Base-by-base conservation (phyloP, 805 yeast genomes). In the Diddensiella caesifluorescens region DNA sequence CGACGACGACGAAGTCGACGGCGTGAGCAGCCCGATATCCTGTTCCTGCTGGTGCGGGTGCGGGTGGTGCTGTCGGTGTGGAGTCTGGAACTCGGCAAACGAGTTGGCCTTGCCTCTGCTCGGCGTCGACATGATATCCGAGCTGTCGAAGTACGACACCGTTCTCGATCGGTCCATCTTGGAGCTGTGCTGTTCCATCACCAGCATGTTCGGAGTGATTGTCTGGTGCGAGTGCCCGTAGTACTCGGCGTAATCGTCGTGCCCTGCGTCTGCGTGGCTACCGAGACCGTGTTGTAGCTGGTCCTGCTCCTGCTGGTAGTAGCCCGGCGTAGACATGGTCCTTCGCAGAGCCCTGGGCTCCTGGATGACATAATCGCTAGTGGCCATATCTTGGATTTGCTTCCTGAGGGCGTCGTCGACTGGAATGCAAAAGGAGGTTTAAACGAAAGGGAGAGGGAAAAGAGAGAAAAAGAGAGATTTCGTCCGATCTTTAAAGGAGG, bases 301-400 rank as follows among this genome's bases (percentile, higher is more conserved):
- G 5, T 19, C 41, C 9, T 23, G 28, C 39, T 20, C 22, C 5
- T 13, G 32, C 32, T 7, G 32, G 20, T 40, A 34, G 22, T 35
- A 35, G n/a, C 38, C 41, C 23, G 46, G 46, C n/a, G 49, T 41
- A 16, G 51, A 47, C 45, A 47, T 29, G 4, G 51, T 45, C 23
- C 51, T 35, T 35, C 51, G 38, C 5, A 47, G 42, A 32, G 45
- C 36, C n/a, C 29, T 39, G 22, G 42, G 38, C 10, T 38, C 39
- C 25, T 32, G 35, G 15, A 30, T 6, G 13, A 33, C 5, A 22
- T n/a, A 33, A n/a, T 18, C n/a, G n/a, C n/a, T 10, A 25, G 34
- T 34, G 36, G 33, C 40, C 41, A 35, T 41, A 35, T 5, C 26
- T 22, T n/a, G 21, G 19, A 19, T 13, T 15, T 22, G 35, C n/a